A percentile compares a stretch with the other conserved stretches of the same genome.
phyloP scores from a whole-genome alignment of 2,329 filamentous ascomycete species.

The Cryphonectria parasitica region DNA sequence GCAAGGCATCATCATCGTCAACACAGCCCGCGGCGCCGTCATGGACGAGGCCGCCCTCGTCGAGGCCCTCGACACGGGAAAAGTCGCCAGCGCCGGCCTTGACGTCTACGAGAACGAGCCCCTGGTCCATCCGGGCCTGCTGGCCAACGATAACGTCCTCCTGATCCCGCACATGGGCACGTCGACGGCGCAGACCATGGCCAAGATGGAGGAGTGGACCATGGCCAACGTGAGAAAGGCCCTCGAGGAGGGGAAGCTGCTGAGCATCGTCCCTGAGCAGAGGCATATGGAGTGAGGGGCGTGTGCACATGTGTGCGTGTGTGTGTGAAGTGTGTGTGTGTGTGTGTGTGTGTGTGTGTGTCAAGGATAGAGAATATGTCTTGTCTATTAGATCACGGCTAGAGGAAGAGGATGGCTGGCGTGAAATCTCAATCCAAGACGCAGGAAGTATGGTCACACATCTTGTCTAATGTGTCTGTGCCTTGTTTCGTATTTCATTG shows the following conservation, averaged over 20 bases:
- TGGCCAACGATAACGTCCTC: conserved; percentile 72
- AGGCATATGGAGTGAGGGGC: conserved; percentile 29
- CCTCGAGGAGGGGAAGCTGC: conserved; percentile 63
- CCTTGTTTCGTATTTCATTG: neutral
- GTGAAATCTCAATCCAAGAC: neutral
- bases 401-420: neutral
- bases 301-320: neutral
- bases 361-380: neutral
- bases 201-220: conserved; percentile 51
- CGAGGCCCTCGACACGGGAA: conserved; percentile 69
- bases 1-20: conserved; percentile 74
- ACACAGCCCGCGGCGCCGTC: conserved; percentile 81
- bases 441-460: neutral
- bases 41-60: conserved; percentile 83
- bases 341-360: too few species aligned
- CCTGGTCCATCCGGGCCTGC: conserved; percentile 70
- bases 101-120: conserved; percentile 88
- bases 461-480: neutral
- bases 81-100: conserved; percentile 72
- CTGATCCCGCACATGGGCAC: conserved; percentile 88
- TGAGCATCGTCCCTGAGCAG: conserved; percentile 76
- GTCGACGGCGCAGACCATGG: conserved; percentile 55
- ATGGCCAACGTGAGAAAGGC: conserved; percentile 71
- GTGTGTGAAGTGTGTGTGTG: too few species aligned
- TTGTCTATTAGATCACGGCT: neutral